Conservation (phyloP, 1,139 yeast species). For the Geotrichum australiense region DNA sequence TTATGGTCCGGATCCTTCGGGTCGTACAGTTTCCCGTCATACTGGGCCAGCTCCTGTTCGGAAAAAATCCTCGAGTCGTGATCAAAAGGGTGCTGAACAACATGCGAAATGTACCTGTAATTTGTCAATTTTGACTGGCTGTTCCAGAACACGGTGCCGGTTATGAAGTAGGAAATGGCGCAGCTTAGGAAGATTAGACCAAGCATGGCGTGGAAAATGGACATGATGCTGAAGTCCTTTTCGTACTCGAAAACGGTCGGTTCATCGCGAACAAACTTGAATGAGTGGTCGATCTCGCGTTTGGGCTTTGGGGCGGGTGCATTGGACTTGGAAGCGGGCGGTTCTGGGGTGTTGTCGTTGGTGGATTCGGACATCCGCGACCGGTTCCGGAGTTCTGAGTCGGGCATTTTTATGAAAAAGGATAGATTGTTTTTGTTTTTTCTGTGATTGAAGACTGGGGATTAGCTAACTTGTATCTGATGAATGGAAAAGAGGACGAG, state of each 20-base stretch:
- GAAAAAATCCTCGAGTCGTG: constrained; percentile 36
- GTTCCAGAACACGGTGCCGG: constrained; percentile 36
- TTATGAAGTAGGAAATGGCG: constrained; percentile 35
- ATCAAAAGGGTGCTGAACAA: constrained; percentile 26
- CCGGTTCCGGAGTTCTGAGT: too few species aligned
- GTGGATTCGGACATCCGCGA: too few species aligned
- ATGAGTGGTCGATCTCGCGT: not conserved
- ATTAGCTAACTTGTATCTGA: too few species aligned
- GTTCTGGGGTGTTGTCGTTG: too few species aligned
- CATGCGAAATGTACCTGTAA: constrained; percentile 37
- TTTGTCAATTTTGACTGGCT: constrained; percentile 48
- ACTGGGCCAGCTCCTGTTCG: constrained; percentile 43
- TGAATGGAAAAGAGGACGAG: too few species aligned
- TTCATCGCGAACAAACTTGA: constrained; percentile 12
- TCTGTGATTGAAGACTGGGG: too few species aligned
- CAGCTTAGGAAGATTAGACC: constrained; percentile 47
- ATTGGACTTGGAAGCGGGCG: too few species aligned
- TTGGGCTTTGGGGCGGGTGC: too few species aligned
- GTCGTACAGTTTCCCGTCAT: constrained; percentile 43
- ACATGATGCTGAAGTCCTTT: constrained; percentile 31
- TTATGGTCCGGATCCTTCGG: constrained; percentile 29
- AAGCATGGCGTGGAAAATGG: constrained; percentile 40
- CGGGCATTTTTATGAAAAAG: too few species aligned
- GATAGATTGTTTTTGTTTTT: too few species aligned
- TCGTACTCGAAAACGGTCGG: constrained; percentile 14